Percentiles rank a stretch among this genome's conserved stretches.
These are phyloP conservation scores for Amphichorda felina DNA, from an alignment of 2,329 filamentous ascomycete genomes.

Conservation along the genomic window DNA sequence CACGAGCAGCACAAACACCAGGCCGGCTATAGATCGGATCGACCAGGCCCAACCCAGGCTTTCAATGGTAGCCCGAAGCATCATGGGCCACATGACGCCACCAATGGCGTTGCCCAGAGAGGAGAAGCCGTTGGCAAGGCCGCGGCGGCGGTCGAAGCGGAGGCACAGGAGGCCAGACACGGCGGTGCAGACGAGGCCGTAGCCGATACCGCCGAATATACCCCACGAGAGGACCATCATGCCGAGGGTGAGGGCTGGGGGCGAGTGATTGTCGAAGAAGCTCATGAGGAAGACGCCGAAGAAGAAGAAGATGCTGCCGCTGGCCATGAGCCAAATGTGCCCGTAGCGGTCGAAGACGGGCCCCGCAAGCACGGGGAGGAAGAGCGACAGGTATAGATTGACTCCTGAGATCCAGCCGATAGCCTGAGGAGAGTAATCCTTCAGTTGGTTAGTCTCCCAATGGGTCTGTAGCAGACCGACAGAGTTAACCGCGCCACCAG, in stretches of 20 bases:
- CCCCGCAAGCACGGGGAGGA: slow-evolving; percentile 4
- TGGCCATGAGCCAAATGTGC: slow-evolving; percentile 2
- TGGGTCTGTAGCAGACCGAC: slow-evolving; percentile 4
- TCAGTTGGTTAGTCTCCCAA: slow-evolving; percentile 5
- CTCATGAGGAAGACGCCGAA: slow-evolving; percentile 4
- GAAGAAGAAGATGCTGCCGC: slow-evolving; percentile 1
- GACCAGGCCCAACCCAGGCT: slow-evolving; percentile 4
- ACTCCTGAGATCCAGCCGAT: slow-evolving; percentile 6
- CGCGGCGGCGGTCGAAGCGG: slow-evolving; percentile 4
- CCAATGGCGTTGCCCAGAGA: slow-evolving; percentile 5
- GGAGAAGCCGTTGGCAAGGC: slow-evolving; percentile 5
- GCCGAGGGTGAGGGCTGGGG: neutral
- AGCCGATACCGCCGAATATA: slow-evolving; percentile 4
- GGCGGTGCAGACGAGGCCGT: slow-evolving; percentile 1
- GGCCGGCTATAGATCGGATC: slow-evolving; percentile 1
- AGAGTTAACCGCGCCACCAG: slow-evolving; percentile 4
- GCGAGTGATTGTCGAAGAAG: slow-evolving; percentile 1
- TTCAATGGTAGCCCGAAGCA: slow-evolving; percentile 4
- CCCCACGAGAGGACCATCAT: slow-evolving; percentile 5
- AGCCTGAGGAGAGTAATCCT: slow-evolving; percentile 1
- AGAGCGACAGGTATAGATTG: slow-evolving; percentile 5
- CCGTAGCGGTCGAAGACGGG: slow-evolving; percentile 6
- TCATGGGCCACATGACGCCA: slow-evolving; percentile 5
- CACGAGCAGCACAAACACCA: neutral
- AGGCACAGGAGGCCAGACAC: slow-evolving; percentile 2